These are phyloP conservation scores for Leishmania aethiopica DNA, from an alignment of 208 protist species.

Conservation along the genomic window DNA sequence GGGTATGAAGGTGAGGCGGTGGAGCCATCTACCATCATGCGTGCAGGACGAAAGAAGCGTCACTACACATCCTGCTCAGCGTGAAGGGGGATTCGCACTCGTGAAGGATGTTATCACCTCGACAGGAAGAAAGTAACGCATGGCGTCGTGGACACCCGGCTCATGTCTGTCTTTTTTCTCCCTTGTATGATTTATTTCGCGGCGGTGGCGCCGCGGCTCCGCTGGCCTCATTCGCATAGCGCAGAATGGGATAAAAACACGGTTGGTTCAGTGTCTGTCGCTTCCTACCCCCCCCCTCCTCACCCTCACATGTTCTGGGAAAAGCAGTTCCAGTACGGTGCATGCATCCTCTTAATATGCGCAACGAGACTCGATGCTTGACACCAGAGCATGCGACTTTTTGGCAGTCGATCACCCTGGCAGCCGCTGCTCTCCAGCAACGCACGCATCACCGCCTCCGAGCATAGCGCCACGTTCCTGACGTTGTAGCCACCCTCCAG, in stretches of 20 bases:
- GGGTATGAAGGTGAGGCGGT: background rate
- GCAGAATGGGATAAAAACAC: background rate
- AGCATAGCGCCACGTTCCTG: slow-evolving; percentile 78
- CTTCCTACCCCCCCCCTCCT: background rate
- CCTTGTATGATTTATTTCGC: background rate
- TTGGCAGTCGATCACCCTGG: slow-evolving; percentile 29
- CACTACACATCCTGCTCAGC: background rate
- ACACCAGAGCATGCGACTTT: slow-evolving; percentile 58
- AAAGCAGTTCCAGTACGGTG: slow-evolving; percentile 27
- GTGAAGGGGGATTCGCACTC: background rate
- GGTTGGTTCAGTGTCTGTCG: background rate
- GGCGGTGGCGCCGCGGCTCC: background rate
- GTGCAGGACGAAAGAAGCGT: background rate
- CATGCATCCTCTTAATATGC: slow-evolving; percentile 21
- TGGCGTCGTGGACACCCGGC: background rate
- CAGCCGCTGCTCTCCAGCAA: slow-evolving; percentile 54
- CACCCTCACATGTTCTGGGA: background rate
- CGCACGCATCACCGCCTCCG: slow-evolving; percentile 81
- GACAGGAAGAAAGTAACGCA: background rate
- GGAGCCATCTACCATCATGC: background rate
- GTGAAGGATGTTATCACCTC: background rate
- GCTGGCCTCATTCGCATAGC: background rate
- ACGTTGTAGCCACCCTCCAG: slow-evolving; percentile 93
- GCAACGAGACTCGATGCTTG: slow-evolving; percentile 31
- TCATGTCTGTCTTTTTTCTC: background rate